Base-by-base conservation (phyloP, 805 yeast genomes). In the Spencermartinsiella europaea region DNA sequence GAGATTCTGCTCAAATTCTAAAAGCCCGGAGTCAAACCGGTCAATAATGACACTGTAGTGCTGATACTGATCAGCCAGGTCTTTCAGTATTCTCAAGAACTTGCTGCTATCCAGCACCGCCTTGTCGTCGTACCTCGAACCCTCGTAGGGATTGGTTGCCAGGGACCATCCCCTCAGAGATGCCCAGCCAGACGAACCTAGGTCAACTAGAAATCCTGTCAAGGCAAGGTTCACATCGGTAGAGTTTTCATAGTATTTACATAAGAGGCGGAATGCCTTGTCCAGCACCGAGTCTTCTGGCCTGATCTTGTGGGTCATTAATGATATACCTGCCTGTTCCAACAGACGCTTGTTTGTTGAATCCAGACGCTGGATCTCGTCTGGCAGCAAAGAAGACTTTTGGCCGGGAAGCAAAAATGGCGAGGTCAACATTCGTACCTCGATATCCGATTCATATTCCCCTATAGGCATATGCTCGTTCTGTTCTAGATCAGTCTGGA, bases 181-280 rank as follows among this genome's bases (percentile, higher is more conserved):
- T 16, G 55, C 35, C 54, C 55, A 59, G 7, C 57, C 52, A 28
- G 54, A 53, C n/a, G 50, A 34, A 1, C 52, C 56, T 15, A 61
- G 42, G 15, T 61, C 62, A 15, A 52, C 39, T 15, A 61, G 17
- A 5, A 57, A 48, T 12, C 54, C 51, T 1, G 63, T 59, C 17
- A 61, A 46, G 4, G 51, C 51, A 31, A 61, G 40, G 42, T 61
- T 61, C 21, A 57, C 47, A n/a, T 60, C 61, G 19, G 51, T 51
- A 12, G 56, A 37, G 47, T 61, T 61, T 10, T 55, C 52, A 34
- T 52, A 60, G 39, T 55, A 61, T 15, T 35, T 7, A 3, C 31
- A 17, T 10, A 51, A 21, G 22, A 48, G 19, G 7, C 14, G 37
- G 7, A 42, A 31, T 1, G 44, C 21, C 14, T 20, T 5, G n/a